These are phyloP conservation scores for Naganishia albida DNA, from an alignment of 1,284 basidiomycete genomes.

Conservation along the genomic window DNA sequence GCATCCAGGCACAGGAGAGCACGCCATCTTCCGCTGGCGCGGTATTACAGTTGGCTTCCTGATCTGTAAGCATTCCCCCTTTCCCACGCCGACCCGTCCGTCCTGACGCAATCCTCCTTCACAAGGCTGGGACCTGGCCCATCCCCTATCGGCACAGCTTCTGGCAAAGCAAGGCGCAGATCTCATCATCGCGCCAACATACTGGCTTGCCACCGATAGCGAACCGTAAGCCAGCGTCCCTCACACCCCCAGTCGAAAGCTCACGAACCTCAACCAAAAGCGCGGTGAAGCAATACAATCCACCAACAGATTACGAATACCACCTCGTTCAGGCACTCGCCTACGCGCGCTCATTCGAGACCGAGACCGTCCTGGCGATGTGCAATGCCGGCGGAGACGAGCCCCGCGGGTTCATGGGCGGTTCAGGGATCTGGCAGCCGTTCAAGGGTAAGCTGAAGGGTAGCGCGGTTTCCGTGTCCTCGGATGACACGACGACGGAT, in stretches of 20 bases:
- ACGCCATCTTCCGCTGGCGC: conserved; percentile 48
- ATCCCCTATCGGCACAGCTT: conserved; percentile 44
- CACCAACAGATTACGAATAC: conserved; percentile 42
- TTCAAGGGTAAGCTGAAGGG: conserved; percentile 42
- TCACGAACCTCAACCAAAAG: conserved; percentile 28
- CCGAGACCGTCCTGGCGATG: conserved; percentile 49
- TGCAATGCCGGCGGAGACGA: conserved; percentile 47
- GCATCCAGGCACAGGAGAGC: conserved; percentile 42
- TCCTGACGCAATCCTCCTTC: conserved; percentile 10
- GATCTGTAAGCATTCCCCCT: conserved; percentile 44
- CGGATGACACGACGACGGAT: conserved; percentile 12
- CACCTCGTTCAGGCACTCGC: conserved; percentile 42
- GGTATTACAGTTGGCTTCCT: conserved; percentile 51
- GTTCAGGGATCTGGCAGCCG: conserved; percentile 46
- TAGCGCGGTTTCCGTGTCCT: conserved; percentile 9
- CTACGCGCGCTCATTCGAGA: conserved; percentile 46
- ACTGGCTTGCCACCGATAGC: conserved; percentile 51
- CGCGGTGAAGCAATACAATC: conserved; percentile 36
- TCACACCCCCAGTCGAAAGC: background rate
- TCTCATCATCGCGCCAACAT: conserved; percentile 51
- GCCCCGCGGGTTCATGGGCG: conserved; percentile 48
- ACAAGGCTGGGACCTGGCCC: conserved; percentile 53
- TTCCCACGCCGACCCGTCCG: background rate
- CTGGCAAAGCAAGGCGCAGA: conserved; percentile 48
- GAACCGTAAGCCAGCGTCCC: conserved; percentile 45